Evolutionary conservation across 495 filamentous ascomycete species (phyloP), one percentile per base, ranked within the genome.

Genomic region (Schizothecium vesticola): DNA sequence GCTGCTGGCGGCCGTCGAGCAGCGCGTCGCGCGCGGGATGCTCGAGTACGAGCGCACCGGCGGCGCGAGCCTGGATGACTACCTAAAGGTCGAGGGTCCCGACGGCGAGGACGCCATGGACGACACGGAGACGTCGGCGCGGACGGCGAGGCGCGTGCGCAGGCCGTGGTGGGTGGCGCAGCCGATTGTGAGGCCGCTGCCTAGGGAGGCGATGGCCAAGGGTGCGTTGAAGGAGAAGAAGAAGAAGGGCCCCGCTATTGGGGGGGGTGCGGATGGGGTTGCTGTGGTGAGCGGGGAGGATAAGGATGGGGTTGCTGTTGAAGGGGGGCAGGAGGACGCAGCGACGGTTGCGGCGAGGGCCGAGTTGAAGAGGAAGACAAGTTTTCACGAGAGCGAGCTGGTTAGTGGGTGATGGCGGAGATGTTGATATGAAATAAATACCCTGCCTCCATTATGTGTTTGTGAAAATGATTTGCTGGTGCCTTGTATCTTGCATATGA

Each of bases 151-250:
- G 66, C 81, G 86, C 61, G 94, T 91, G 73, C 87, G 86, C 73
- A 78, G 91, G 63, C 95, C 95, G 3, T 97, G 88, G 85, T 99
- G 94, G 91, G 82, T 97, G 5, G 94, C 91, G 58, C 95, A 99
- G 79, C 92, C 95, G 3, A 91, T 97, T 71, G 84, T 97, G 2
- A 82, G 95, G 31, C 94, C 93, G 51, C 73, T 97, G 73, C 95
- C 95, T 0, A 91, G 92, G 72, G 94, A 98, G 80, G 95, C 95
- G 21, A 68, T 94, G 66, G 87, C 88, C 71, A 92, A 90, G 72
- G 95, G 95, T 3, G 88, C 89, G 55, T 82, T 97, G 73, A 86
- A 81, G 63, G 75, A 87, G 59, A 84, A 82, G 76, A 86, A 85
- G 76, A 81, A 82, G 51, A 77, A 70, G 76, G 79, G 43, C 16